Evolutionary conservation across 2,329 filamentous ascomycete species (phyloP), one percentile per base, ranked within the genome.

Genomic region (Sclerotinia sclerotiorum): DNA sequence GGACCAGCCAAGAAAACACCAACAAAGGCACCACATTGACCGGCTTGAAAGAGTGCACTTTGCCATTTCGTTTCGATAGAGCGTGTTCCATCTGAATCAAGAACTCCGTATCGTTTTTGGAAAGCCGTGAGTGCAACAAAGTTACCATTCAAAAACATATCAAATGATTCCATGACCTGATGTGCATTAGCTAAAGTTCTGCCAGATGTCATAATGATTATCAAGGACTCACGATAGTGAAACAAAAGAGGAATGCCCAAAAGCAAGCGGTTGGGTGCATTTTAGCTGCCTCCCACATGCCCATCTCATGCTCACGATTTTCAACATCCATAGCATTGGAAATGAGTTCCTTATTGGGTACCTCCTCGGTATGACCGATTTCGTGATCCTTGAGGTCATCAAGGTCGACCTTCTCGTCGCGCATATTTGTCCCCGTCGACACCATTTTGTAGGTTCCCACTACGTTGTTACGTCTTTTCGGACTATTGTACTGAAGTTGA

Each of bases 111-210:
- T 17, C 8, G 44, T 1, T 21, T 2, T 69, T 46, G 77, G 78
- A 88, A 88, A 21, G 73, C 69, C 29, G 77, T 65, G 10, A 84
- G 80, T 68, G 86, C 85, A 54, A 88, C 77, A 77, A 89, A 89
- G 69, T 85, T 83, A 61, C 83, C 83, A 74, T 84, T 87, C 29
- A 89, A 79, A 80, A 89, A 88, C 70, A 88, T 84, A 76, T 82
- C 82, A 80, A 87, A 89, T 5, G 86, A 84, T 76, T 88, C 87
- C 87, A 89, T 88, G 73, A 81, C 86, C 86, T 88, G 4, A 56
- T 48, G 17, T 65, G 65, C 29, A 65, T 70, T 63, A 69, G 66
- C 69, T 42, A 65, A 68, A 65, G 10, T 15, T 35, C 46, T 19
- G 21, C 19, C 15, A 42, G 56, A 68, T 51, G 67, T 65, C 48